These are phyloP conservation scores for Solanum dulcamara DNA, from an alignment of 257 asterid genomes.

Conservation along the genomic window DNA sequence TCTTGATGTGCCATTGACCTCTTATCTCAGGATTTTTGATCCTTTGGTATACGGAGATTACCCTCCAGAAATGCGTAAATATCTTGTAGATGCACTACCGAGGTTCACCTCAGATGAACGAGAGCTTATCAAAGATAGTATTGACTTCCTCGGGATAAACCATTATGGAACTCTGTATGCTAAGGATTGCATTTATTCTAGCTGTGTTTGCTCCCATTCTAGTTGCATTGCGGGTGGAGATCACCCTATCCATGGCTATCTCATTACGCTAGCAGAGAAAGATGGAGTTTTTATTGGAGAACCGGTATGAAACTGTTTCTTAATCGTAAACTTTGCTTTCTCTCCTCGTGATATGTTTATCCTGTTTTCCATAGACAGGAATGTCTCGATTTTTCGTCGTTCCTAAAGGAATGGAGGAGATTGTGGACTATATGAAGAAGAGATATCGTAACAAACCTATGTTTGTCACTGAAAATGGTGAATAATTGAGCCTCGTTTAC, in stretches of 20 bases:
- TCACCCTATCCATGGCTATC: constrained; percentile 51
- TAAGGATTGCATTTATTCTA: constrained; percentile 46
- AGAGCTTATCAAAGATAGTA: constrained; percentile 32
- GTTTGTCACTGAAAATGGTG: constrained; percentile 68
- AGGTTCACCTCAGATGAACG: constrained; percentile 47
- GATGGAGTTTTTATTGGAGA: constrained; percentile 73
- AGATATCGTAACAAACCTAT: constrained; percentile 65
- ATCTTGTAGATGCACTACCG: constrained; percentile 45
- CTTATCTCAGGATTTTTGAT: constrained; percentile 42
- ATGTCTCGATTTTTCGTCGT: constrained; percentile 31
- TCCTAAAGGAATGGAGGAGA: constrained; percentile 56
- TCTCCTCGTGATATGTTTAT: background rate
- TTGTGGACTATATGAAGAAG: constrained; percentile 37
- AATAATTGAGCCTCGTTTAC: background rate
- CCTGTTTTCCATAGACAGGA: constrained; percentile 36
- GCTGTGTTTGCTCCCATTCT: constrained; percentile 31
- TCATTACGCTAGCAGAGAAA: constrained; percentile 19
- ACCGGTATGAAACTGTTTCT: constrained; percentile 22
- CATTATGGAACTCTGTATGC: constrained; percentile 61
- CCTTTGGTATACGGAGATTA: constrained; percentile 62
- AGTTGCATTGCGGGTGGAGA: constrained; percentile 37
- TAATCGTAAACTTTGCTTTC: background rate
- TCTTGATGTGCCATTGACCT: background rate
- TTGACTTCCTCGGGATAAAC: constrained; percentile 67
- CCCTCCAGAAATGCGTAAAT: constrained; percentile 67